Base-by-base conservation (phyloP, 148 eudicot species). In the Salicornia ramosissima region DNA sequence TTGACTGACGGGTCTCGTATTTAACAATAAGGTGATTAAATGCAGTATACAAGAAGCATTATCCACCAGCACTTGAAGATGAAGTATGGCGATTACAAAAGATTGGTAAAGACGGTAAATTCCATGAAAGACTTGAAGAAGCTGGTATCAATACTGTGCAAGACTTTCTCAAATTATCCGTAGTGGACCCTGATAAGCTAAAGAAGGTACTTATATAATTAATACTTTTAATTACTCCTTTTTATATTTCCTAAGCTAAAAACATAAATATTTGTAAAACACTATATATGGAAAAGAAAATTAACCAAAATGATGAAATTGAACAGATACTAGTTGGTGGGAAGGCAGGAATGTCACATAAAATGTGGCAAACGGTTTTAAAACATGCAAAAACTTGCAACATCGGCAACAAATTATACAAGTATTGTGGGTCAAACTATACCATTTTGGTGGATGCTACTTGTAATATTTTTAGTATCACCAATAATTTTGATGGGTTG, bases 41-140 rank as follows among this genome's bases (percentile, higher is more conserved):
- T 43, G 46, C 49, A 91, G 97, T 79, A 75, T 91, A 91, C 83
- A 83, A 76, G 82, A 91, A 91, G 63, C 90, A 91, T 72, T 83
- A 91, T 74, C 95, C 95, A 40, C 97, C 97, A 13, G 39, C 24
- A 65, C 83, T 91, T 10, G 78, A 50, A 0, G 97, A 91, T 51
- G 87, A 89, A 50, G 96, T 91, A 30, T 91, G 96, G 97, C 81
- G 97, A 34, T 80, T 91, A 11, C 90, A 89, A 78, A 91, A 91
- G 78, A 91, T 91, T 59, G 88, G 90, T 3, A 91, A 89, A 80
- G 92, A 81, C 1, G 97, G 97, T 16, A 84, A 74, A 51, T 86
- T 87, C 36, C 95, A 89, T 45, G 71, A 68, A 65, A 87, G 86
- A 71, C 86, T 91, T 4, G 18, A 60, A 10, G 7, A 67, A 2